phyloP scores from a whole-genome alignment of 768 basidiomycete genomes.

The Suillus subalutaceus region DNA sequence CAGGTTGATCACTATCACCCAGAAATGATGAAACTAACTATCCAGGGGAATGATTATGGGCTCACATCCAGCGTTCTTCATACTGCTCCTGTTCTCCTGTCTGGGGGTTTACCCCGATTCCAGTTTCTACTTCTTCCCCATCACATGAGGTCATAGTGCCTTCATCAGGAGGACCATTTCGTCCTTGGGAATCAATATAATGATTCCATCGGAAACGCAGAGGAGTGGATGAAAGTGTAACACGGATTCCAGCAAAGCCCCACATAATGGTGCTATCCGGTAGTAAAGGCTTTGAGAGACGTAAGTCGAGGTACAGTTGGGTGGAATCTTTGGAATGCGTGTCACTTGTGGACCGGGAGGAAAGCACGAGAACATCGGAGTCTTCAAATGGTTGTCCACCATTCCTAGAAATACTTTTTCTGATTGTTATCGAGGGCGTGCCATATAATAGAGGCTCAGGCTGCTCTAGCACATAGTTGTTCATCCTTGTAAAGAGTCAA shows the following conservation, averaged over 20 bases:
- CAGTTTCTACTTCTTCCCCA: slow-evolving; percentile 21
- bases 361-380: slow-evolving; percentile 31
- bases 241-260: slow-evolving; percentile 21
- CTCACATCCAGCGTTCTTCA: slow-evolving; percentile 27
- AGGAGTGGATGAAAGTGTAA: slow-evolving; percentile 11
- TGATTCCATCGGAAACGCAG: slow-evolving; percentile 21
- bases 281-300: slow-evolving; percentile 13
- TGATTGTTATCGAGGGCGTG: slow-evolving; percentile 22
- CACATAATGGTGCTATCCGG: slow-evolving; percentile 10
- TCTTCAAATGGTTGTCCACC: slow-evolving; percentile 25
- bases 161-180: slow-evolving; percentile 16
- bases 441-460: slow-evolving; percentile 13
- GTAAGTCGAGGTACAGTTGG: slow-evolving; percentile 24
- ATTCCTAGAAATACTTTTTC: slow-evolving; percentile 28
- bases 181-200: slow-evolving; percentile 21
- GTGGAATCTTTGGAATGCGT: slow-evolving; percentile 16
- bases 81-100: slow-evolving; percentile 20
- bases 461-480: background rate
- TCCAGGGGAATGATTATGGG: background rate
- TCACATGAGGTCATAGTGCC: slow-evolving; percentile 15
- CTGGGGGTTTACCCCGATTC: slow-evolving; percentile 16
- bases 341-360: slow-evolving; percentile 26
- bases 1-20: slow-evolving; percentile 12
- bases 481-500: background rate
- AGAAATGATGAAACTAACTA: background rate